Percentiles rank a stretch among this genome's conserved stretches.
Evolutionary conservation across 768 basidiomycete genomes (phyloP).

Genomic region (Russula sp.): DNA sequence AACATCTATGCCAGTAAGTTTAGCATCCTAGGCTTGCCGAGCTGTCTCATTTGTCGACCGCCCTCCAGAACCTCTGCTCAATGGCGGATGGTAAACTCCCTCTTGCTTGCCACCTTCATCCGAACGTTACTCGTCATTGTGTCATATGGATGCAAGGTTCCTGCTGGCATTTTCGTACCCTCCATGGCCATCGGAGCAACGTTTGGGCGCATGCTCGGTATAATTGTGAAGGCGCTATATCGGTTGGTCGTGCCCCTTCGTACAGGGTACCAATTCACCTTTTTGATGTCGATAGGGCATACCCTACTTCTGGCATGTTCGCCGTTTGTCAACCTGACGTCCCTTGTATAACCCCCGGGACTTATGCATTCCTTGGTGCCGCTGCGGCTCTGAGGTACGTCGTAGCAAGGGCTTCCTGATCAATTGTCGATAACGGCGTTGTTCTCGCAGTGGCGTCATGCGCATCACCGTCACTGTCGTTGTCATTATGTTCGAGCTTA

Average conservation of each 20-base stretch:
- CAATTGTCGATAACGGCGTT: neutral
- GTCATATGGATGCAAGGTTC: conserved; percentile 95
- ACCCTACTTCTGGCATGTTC: conserved; percentile 84
- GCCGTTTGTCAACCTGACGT: conserved; percentile 86
- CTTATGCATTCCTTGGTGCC: conserved; percentile 96
- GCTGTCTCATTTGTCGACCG: conserved; percentile 14
- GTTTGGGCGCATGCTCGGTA: conserved; percentile 96
- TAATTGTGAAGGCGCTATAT: conserved; percentile 91
- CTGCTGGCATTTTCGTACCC: conserved; percentile 96
- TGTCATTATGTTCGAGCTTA: conserved; percentile 99
- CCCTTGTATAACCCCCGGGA: conserved; percentile 97
- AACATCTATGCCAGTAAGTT: conserved; percentile 92
- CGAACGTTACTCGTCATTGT: conserved; percentile 83
- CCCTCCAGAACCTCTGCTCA: conserved; percentile 71
- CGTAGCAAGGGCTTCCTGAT: neutral
- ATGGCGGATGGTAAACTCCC: conserved; percentile 92
- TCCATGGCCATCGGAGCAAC: conserved; percentile 99
- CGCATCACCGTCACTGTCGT: conserved; percentile 97
- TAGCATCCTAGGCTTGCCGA: neutral
- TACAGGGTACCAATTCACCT: conserved; percentile 4
- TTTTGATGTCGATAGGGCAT: conserved; percentile 52
- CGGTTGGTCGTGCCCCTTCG: conserved; percentile 44
- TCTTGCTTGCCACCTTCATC: conserved; percentile 87
- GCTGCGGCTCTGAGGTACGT: conserved; percentile 88
- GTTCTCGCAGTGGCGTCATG: conserved; percentile 75